Evolutionary conservation across 441 rosid species (phyloP), one percentile per base, ranked within the genome.

Genomic region (Jatropha podagrica): DNA sequence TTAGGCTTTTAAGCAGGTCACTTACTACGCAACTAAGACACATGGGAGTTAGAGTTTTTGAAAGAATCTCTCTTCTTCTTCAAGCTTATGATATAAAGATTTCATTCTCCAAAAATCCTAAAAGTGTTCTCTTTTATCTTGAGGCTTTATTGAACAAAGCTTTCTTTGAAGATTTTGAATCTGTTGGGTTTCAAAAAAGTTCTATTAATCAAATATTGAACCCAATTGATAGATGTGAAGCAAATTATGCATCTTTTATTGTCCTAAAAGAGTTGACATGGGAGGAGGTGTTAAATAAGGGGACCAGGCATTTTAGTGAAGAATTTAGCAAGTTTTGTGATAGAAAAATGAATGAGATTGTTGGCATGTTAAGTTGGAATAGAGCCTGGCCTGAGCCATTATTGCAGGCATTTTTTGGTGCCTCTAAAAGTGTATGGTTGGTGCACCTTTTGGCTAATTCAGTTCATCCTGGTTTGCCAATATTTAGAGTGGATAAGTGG

Each of bases 331-430:
- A 83, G 78, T 96, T 96, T 68, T 94, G 99, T 81, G 99, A 96
- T 44, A 79, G 97, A 86, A 94, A 94, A 82, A 94, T 96, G 99
- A 96, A 96, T 48, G 98, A 94, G 76, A 93, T 96, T 77, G 96
- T 92, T 72, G 86, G 89, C 0, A 87, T 92, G 97, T 82, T 96
- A 81, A 90, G 91, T 4, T 96, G 98, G 97, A 94, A 86, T 77
- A 79, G 90, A 83, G 96, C 98, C 2, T 96, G 99, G 99, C 91
- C 97, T 58, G 98, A 96, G 83, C 89, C 96, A 32, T 78, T 83
- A 77, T 66, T 87, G 81, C 87, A 91, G 85, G 93, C 99, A 5
- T 96, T 96, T 74, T 94, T 96, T 76, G 81, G 84, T 61, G 98
- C 98, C 26, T 90, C 99, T 2, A 96, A 91, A 83, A 87, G 85